Base-by-base conservation (phyloP, 805 yeast genomes). In the Starmerella khaoyaiensis region DNA sequence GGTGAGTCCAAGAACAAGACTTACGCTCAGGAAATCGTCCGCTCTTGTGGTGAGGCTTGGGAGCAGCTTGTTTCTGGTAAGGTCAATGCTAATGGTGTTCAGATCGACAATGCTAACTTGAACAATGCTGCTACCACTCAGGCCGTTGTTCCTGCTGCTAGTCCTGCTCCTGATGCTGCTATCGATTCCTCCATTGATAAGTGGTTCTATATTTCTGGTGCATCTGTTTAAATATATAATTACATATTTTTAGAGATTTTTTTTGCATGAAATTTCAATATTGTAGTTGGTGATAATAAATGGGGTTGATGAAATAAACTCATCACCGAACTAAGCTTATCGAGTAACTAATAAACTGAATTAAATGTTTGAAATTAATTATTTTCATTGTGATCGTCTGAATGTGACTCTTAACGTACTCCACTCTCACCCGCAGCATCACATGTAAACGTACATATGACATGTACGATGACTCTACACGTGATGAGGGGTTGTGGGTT, bases 121-220 rank as follows among this genome's bases (percentile, higher is more conserved):
- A 31, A 66, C 40, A 60, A 66, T 41, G 60, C 62, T 39, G 43
- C 37, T 38, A 36, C 51, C 36, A 32, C 44, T 27, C 39, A 45
- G 19, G 40, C 41, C 18, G 63, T 62, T 37, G 58, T 82, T 41
- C 93, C 95, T 51, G 69, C 71, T 41, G 93, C 81, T 53, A 54
- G 72, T 52, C 73, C 79, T 49, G 61, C 66, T 49, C 71, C 86
- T 47, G 84, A 86, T 59, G 95, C 93, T 47, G 93, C 95, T 63
- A 82, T 90, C 61, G 98, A 87, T 70, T 74, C 80, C 65, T 82
- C 95, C 39, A 68, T 87, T 60, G 97, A 87, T 73, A 87, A 87
- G 69, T 87, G 98, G 98, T 87, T 90, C 74, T 87, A 75, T 76
- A 87, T 87, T 59, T 82, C 68, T 35, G 67, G 68, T 34, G 60